Base-by-base conservation (phyloP, 768 basidiomycete genomes). In the Termitomyces sp. region DNA sequence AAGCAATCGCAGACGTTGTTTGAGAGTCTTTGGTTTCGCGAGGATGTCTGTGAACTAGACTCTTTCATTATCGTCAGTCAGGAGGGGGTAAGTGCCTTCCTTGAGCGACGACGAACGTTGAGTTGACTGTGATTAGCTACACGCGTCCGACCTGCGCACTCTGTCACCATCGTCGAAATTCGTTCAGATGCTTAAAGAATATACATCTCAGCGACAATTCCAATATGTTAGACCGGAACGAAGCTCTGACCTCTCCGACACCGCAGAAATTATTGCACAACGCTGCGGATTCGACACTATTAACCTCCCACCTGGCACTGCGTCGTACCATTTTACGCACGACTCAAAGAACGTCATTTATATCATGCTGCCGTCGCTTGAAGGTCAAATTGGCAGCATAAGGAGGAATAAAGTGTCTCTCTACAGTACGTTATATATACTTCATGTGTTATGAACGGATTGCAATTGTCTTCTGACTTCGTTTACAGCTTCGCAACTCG, bases 131-230 rank as follows among this genome's bases (percentile, higher is more conserved):
- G n/a, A 5, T 14, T 19, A 42, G 89, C 72, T 88, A 4, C 89
- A 87, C 63, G 85, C 87, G 26, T 85, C 87, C n/a, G 89, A 91
- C 73, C 73, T 91, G 42, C 84, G 86, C 31, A 68, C 71, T 10
- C 80, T 91, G 21, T 68, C 80, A 6, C 72, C 81, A 9, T 73
- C 76, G 1, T 82, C 81, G 3, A 68, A 72, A 58, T 71, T 91
- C 19, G 71, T 78, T 5, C 72, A 69, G 26, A 64, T 72, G 6
- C 71, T 91, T 9, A 72, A 70, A 3, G 71, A 72, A 1, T 73
- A 87, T 3, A 73, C 82, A 0, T 84, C 78, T 2, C 74, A 82
- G 26, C 71, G 83, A 23, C 85, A 89, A 68, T 77, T 84, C 35
- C 83, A 88, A 2, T 84, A 90, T 62, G 74, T 84, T 11, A 75